phyloP scores from a whole-genome alignment of 257 asterid species.

The Lantana camara region DNA sequence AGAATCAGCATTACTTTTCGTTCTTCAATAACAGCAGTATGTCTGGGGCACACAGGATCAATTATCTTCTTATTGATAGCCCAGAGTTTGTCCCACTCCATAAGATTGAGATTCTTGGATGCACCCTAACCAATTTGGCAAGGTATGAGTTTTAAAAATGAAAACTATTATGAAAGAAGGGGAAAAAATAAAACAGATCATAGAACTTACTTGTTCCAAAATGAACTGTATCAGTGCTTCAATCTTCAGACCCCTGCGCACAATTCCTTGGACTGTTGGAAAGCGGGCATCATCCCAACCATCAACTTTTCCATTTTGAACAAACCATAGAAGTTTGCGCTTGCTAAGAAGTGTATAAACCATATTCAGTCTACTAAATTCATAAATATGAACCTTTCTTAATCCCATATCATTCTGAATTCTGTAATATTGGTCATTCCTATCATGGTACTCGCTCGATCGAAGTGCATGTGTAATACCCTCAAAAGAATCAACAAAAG shows the following conservation, averaged over 20 bases:
- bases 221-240: conserved; percentile 91
- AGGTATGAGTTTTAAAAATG: conserved; percentile 15
- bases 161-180: neutral
- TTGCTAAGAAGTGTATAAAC: conserved; percentile 97
- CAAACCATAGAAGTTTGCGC: conserved; percentile 99
- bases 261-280: conserved; percentile 98
- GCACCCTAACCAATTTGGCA: conserved; percentile 68
- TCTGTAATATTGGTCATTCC: conserved; percentile 88
- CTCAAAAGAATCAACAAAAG: conserved; percentile 88
- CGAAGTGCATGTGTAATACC: conserved; percentile 96
- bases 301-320: conserved; percentile 90
- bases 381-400: conserved; percentile 72
- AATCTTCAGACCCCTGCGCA: conserved; percentile 87
- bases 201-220: conserved; percentile 76
- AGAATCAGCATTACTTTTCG: conserved; percentile 57
- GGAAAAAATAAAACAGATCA: neutral
- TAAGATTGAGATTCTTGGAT: conserved; percentile 95
- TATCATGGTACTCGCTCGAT: conserved; percentile 96
- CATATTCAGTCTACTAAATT: conserved; percentile 89
- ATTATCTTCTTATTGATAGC: conserved; percentile 90
- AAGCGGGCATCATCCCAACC: conserved; percentile 99
- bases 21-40: conserved; percentile 82
- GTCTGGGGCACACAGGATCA: conserved; percentile 95
- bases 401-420: conserved; percentile 94
- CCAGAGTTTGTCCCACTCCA: conserved; percentile 99